A percentile compares a stretch with the other conserved stretches of the same genome.
Evolutionary conservation across 768 basidiomycete species (phyloP).

Genomic region (Hebeloma cylindrosporum): DNA sequence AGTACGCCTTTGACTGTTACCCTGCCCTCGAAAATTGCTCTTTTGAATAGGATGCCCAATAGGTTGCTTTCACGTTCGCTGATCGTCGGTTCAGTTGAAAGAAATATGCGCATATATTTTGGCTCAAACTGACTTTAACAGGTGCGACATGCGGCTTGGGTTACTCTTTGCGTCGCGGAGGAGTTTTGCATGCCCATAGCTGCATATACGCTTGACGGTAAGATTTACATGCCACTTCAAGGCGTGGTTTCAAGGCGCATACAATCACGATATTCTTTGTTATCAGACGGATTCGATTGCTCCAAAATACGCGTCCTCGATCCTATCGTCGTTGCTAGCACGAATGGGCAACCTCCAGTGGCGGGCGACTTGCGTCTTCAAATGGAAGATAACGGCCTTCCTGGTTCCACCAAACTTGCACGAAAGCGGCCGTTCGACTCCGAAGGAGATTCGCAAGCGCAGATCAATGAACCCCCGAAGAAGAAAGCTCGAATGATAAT

Average conservation of each 20-base stretch:
- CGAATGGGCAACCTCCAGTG: neutral
- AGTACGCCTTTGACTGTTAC: constrained; percentile 23
- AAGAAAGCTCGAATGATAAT: constrained; percentile 15
- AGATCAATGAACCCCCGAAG: neutral
- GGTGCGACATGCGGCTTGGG: constrained; percentile 41
- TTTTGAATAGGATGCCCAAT: neutral
- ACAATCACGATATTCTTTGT: constrained; percentile 11
- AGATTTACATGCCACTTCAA: too few species aligned
- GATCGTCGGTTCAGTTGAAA: constrained; percentile 26
- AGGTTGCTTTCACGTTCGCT: constrained; percentile 24
- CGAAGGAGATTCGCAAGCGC: neutral
- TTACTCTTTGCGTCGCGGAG: constrained; percentile 32
- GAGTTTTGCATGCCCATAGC: constrained; percentile 38
- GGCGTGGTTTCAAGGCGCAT: constrained; percentile 13
- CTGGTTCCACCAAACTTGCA: too few species aligned
- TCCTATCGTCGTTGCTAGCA: neutral
- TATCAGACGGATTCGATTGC: constrained; percentile 22
- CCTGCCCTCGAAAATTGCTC: neutral
- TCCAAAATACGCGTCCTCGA: constrained; percentile 13
- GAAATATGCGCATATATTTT: neutral
- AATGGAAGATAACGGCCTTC: too few species aligned
- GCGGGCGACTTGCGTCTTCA: too few species aligned
- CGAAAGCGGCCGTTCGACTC: constrained; percentile 10
- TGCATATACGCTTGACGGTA: constrained; percentile 38
- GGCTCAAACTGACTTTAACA: constrained; percentile 8